phyloP scores from a whole-genome alignment of 2,329 filamentous ascomycete genomes.

The Neoascochyta sp. region DNA sequence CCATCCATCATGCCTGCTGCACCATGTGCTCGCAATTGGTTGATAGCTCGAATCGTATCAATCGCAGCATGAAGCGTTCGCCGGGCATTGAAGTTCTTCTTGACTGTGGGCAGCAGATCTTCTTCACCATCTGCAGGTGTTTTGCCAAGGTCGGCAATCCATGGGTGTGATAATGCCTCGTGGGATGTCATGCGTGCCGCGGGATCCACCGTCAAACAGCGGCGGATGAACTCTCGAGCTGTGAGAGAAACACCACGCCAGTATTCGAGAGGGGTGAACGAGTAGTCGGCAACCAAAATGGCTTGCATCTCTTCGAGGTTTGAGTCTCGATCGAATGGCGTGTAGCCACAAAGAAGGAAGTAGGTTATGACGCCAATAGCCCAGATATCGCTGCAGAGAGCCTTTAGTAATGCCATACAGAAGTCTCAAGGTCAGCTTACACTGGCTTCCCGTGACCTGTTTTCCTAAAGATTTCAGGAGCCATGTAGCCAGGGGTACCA shows the following conservation, averaged over 20 bases:
- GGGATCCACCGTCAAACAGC: slow-evolving; percentile 88
- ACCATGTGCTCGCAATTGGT: slow-evolving; percentile 61
- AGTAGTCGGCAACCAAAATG: slow-evolving; percentile 93
- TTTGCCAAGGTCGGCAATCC: slow-evolving; percentile 57
- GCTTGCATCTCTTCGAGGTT: slow-evolving; percentile 99
- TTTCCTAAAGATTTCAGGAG: slow-evolving; percentile 98
- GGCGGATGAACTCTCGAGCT: slow-evolving; percentile 84
- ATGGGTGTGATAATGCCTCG: slow-evolving; percentile 63
- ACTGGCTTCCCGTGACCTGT: slow-evolving; percentile 96
- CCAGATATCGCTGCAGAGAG: slow-evolving; percentile 73
- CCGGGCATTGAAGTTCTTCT: slow-evolving; percentile 68
- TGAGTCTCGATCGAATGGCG: slow-evolving; percentile 93
- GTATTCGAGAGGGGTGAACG: slow-evolving; percentile 90
- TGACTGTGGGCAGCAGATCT: slow-evolving; percentile 62
- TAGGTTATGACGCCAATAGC: slow-evolving; percentile 98
- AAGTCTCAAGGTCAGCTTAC: slow-evolving; percentile 40
- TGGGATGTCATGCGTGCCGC: slow-evolving; percentile 86
- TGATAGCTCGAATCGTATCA: slow-evolving; percentile 65
- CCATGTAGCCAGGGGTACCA: slow-evolving; percentile 98
- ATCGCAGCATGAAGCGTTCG: slow-evolving; percentile 64
- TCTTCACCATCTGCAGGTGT: slow-evolving; percentile 39
- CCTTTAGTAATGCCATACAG: slow-evolving; percentile 8
- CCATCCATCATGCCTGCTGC: slow-evolving; percentile 60
- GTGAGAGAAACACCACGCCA: slow-evolving; percentile 88
- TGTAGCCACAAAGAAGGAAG: slow-evolving; percentile 96